Conservation (phyloP, 2,329 filamentous ascomycete species). For the Fusarium sp. region DNA sequence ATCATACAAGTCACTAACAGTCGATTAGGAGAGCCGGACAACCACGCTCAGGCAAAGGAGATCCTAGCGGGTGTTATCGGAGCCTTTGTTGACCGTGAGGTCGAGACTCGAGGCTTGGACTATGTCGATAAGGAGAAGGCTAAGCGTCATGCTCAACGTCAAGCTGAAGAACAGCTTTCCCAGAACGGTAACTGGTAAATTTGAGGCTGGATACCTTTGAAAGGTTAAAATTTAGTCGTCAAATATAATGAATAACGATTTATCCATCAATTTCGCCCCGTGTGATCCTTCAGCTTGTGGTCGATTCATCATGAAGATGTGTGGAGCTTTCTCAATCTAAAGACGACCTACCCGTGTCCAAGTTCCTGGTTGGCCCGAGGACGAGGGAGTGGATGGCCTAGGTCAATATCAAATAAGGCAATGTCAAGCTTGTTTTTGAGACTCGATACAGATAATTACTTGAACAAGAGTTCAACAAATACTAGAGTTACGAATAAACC, state of each 20-base stretch:
- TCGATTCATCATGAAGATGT: too few relatives aligned
- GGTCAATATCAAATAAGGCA: neutral
- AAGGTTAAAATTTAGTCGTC: neutral
- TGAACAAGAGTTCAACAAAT: too few relatives aligned
- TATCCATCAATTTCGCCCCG: too few relatives aligned
- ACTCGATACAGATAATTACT: too few relatives aligned
- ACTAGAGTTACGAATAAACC: too few relatives aligned
- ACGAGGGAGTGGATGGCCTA: neutral
- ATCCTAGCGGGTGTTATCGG: conserved; percentile 50
- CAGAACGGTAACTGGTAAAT: conserved; percentile 29
- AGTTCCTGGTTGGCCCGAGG: too few relatives aligned
- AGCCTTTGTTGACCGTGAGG: conserved; percentile 52
- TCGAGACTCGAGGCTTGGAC: conserved; percentile 52
- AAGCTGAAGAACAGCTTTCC: conserved; percentile 46
- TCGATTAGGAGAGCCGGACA: conserved; percentile 46
- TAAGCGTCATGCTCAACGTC: conserved; percentile 49
- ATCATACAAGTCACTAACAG: neutral
- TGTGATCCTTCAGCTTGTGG: too few relatives aligned
- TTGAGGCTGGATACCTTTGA: neutral
- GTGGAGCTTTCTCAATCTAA: too few relatives aligned
- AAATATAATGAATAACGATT: neutral
- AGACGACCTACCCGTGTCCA: too few relatives aligned
- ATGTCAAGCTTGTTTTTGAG: too few relatives aligned
- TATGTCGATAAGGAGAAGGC: conserved; percentile 49
- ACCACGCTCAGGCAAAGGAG: conserved; percentile 52